Percentiles rank a stretch among this genome's conserved stretches.
Evolutionary conservation across 1,284 basidiomycete species (phyloP).

Genomic region (Singerocomus inundabilis): DNA sequence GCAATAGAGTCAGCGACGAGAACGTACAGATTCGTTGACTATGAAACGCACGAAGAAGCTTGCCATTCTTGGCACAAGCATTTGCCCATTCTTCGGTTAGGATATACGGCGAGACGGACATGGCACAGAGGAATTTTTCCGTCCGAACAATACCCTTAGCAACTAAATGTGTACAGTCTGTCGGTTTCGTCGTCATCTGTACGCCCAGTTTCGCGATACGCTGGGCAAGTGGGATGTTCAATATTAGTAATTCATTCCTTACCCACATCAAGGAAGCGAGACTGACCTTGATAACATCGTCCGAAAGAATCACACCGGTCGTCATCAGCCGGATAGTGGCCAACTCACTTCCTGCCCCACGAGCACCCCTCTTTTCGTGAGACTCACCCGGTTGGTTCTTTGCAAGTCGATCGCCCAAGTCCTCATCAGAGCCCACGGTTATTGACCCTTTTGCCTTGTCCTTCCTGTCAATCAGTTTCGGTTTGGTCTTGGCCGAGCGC

Average conservation of each 20-base stretch:
- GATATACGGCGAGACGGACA: slow-evolving; percentile 60
- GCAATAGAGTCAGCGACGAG: slow-evolving; percentile 1
- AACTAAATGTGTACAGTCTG: slow-evolving; percentile 76
- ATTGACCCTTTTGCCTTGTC: slow-evolving; percentile 23
- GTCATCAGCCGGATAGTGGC: slow-evolving; percentile 51
- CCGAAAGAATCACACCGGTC: slow-evolving; percentile 54
- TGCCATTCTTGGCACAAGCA: slow-evolving; percentile 52
- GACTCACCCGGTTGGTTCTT: slow-evolving; percentile 9
- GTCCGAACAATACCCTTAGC: slow-evolving; percentile 69
- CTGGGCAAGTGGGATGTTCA: slow-evolving; percentile 36
- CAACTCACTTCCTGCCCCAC: slow-evolving; percentile 8
- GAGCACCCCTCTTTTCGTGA: slow-evolving; percentile 11
- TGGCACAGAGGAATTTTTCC: slow-evolving; percentile 78
- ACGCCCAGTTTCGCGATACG: slow-evolving; percentile 60
- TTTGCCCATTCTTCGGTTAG: slow-evolving; percentile 67
- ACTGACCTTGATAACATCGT: slow-evolving; percentile 55
- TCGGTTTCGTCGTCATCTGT: slow-evolving; percentile 55
- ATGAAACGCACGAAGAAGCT: slow-evolving; percentile 57
- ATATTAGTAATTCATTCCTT: slow-evolving; percentile 1
- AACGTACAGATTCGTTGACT: not conserved
- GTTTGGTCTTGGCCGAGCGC: slow-evolving; percentile 33
- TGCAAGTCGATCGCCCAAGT: slow-evolving; percentile 9
- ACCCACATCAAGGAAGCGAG: not conserved
- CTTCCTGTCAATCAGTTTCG: slow-evolving; percentile 27
- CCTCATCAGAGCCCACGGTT: slow-evolving; percentile 8